phyloP scores from a whole-genome alignment of 2,329 filamentous ascomycete species.

The Alternaria ventricosa region DNA sequence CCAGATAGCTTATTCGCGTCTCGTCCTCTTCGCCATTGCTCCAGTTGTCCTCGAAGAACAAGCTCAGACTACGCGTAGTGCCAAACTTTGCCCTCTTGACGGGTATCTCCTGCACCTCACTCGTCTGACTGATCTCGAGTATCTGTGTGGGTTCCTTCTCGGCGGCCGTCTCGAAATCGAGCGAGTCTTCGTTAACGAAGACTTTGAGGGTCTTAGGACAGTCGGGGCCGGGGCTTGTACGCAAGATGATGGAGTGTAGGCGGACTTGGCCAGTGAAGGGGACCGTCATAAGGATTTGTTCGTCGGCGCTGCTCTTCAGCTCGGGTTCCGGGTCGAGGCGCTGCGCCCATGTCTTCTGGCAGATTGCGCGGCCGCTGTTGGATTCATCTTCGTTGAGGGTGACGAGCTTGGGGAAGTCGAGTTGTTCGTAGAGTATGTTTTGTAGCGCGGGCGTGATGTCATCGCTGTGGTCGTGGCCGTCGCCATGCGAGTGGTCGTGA shows the following conservation, averaged over 20 bases:
- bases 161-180: slow-evolving; percentile 81
- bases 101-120: slow-evolving; percentile 84
- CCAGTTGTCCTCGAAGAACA: slow-evolving; percentile 95
- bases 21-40: slow-evolving; percentile 76
- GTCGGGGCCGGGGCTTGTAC: slow-evolving; percentile 72
- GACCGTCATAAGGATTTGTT: slow-evolving; percentile 90
- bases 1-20: slow-evolving; percentile 80
- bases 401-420: slow-evolving; percentile 83
- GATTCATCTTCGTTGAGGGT: slow-evolving; percentile 81
- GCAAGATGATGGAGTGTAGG: slow-evolving; percentile 85
- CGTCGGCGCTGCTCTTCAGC: slow-evolving; percentile 84
- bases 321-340: slow-evolving; percentile 74
- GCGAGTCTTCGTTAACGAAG: slow-evolving; percentile 79
- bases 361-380: slow-evolving; percentile 73
- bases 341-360: slow-evolving; percentile 92
- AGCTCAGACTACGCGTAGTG: slow-evolving; percentile 77
- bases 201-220: slow-evolving; percentile 86
- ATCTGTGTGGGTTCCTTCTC: slow-evolving; percentile 75
- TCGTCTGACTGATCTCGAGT: slow-evolving; percentile 77
- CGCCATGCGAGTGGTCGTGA: slow-evolving; percentile 36
- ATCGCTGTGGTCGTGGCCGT: slow-evolving; percentile 81
- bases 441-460: slow-evolving; percentile 92
- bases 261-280: slow-evolving; percentile 95
- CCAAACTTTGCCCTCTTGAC: slow-evolving; percentile 90
- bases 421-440: slow-evolving; percentile 87